These are phyloP conservation scores for Pluteus cervinus DNA, from an alignment of 768 basidiomycete species.

Conservation along the genomic window DNA sequence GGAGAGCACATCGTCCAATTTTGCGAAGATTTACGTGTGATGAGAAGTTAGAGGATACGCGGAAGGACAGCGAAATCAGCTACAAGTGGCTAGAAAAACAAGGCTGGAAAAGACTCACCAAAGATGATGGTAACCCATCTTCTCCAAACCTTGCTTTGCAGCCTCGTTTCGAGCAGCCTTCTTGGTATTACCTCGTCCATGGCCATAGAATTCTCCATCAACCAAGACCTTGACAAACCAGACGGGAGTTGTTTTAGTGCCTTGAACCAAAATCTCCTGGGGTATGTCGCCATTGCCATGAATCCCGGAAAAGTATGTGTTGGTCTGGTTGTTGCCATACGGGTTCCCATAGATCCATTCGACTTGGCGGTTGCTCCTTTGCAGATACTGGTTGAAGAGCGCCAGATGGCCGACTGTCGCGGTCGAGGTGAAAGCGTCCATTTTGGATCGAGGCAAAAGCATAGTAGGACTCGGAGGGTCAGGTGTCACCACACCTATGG, in stretches of 20 bases:
- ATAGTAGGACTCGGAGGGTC: constrained; percentile 1
- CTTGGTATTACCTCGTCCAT: constrained; percentile 69
- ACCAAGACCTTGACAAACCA: constrained; percentile 68
- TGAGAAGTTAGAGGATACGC: not conserved
- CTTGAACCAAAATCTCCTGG: constrained; percentile 23
- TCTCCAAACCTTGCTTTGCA: constrained; percentile 64
- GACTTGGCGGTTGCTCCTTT: constrained; percentile 47
- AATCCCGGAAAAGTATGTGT: not conserved
- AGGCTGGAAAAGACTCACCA: constrained; percentile 32
- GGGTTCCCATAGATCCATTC: constrained; percentile 59
- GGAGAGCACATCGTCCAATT: too few relatives aligned
- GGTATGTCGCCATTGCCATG: constrained; percentile 14
- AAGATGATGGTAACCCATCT: constrained; percentile 47
- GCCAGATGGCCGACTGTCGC: constrained; percentile 58
- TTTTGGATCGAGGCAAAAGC: constrained; percentile 14
- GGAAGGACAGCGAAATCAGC: not conserved
- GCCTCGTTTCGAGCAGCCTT: constrained; percentile 78
- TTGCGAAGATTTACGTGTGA: too few relatives aligned
- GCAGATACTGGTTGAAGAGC: constrained; percentile 73
- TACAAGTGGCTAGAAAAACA: too few relatives aligned
- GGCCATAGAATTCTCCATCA: constrained; percentile 52
- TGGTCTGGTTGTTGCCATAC: constrained; percentile 6
- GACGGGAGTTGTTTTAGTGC: constrained; percentile 64
- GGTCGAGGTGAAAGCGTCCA: constrained; percentile 14
- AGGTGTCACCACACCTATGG: not conserved